A percentile compares a stretch with the other conserved stretches of the same genome.
Evolutionary conservation across 768 basidiomycete species (phyloP).

Genomic region (Phlebiopsis flavidoalba): DNA sequence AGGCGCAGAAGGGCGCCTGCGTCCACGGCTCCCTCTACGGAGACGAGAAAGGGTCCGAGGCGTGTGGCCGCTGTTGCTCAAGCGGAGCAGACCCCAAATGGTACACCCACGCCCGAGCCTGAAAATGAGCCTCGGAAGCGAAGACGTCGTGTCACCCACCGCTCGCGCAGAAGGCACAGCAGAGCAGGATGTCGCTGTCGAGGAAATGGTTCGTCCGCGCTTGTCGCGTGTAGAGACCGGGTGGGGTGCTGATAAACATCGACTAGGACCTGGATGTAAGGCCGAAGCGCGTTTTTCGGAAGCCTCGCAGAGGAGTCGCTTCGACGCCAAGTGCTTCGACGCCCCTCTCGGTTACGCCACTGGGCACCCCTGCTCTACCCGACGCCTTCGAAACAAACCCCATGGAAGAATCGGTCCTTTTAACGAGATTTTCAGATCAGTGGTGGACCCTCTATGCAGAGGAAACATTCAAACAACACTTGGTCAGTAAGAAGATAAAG

Average conservation of each 20-base stretch:
- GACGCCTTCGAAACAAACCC: conserved; percentile 10
- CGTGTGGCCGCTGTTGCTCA: conserved; percentile 26
- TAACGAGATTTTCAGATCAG: conserved; percentile 22
- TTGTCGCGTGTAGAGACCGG: background rate
- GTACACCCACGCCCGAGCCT: conserved; percentile 68
- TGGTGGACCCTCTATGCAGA: conserved; percentile 17
- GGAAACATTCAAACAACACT: conserved; percentile 33
- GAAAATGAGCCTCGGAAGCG: conserved; percentile 39
- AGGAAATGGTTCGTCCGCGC: conserved; percentile 22
- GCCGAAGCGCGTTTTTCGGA: conserved; percentile 10
- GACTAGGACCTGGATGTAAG: background rate
- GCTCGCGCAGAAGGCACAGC: conserved; percentile 24
- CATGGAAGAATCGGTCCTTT: conserved; percentile 1
- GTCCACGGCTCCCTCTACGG: background rate
- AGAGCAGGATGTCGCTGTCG: conserved; percentile 29
- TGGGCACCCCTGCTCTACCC: conserved; percentile 17
- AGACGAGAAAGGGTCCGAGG: conserved; percentile 6
- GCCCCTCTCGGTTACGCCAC: conserved; percentile 18
- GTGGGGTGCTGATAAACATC: too few relatives aligned
- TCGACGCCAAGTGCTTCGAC: conserved; percentile 11
- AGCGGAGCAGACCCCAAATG: conserved; percentile 39
- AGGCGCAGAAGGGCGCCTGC: conserved; percentile 2
- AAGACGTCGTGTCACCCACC: conserved; percentile 29
- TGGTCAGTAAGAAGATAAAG: conserved; percentile 71
- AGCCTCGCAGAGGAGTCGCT: conserved; percentile 20